phyloP scores from a whole-genome alignment of 306 rosid species.

The Cicer bijugum region DNA sequence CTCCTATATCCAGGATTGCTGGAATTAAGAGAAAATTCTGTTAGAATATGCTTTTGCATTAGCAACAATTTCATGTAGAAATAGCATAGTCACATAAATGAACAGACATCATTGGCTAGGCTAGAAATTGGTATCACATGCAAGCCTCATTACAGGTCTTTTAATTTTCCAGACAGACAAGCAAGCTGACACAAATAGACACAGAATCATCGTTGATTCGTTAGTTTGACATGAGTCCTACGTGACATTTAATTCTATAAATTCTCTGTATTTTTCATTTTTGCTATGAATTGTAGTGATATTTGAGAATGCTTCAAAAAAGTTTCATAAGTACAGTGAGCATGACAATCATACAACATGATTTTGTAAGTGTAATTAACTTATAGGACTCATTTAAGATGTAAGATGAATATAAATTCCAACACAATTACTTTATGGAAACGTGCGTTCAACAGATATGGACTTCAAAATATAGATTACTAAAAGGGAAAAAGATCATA shows the following conservation, averaged over 20 bases:
- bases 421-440: not conserved
- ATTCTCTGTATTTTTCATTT: conserved; percentile 9
- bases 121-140: conserved; percentile 17
- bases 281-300: conserved; percentile 4
- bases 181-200: conserved; percentile 23
- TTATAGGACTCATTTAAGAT: conserved; percentile 24
- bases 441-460: conserved; percentile 18
- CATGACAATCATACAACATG: not conserved
- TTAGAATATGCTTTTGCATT: conserved; percentile 14
- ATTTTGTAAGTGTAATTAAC: conserved; percentile 29
- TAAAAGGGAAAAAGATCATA: conserved; percentile 47
- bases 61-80: conserved; percentile 40
- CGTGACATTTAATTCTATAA: not conserved
- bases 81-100: conserved; percentile 33
- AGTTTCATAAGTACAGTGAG: not conserved
- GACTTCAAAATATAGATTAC: conserved; percentile 1
- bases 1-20: conserved; percentile 61
- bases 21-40: conserved; percentile 40
- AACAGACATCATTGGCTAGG: conserved; percentile 21
- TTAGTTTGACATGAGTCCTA: conserved; percentile 1
- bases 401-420: conserved; percentile 18
- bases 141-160: conserved; percentile 9
- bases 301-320: not conserved
- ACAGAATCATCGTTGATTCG: not conserved
- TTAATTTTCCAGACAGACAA: conserved; percentile 11